Evolutionary conservation across 805 yeast genomes (phyloP).

Genomic region (Wilhelminamyces savonicus): DNA sequence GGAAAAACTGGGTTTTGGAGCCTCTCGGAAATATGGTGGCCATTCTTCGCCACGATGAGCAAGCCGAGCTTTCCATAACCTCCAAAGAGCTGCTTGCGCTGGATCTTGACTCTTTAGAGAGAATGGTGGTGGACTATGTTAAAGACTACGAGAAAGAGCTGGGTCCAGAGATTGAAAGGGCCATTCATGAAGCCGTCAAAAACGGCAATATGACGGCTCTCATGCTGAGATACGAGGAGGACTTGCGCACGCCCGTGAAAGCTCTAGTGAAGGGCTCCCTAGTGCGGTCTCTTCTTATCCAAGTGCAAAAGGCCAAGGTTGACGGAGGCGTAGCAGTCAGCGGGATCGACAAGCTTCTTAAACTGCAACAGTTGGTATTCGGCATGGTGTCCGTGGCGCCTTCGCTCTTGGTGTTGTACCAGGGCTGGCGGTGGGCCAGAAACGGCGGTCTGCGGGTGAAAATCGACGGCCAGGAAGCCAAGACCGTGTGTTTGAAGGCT

Average conservation of each 20-base stretch:
- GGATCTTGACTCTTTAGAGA: constrained; percentile 72
- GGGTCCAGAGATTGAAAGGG: constrained; percentile 8
- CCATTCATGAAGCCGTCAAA: constrained; percentile 44
- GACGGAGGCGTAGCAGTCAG: constrained; percentile 86
- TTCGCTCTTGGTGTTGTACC: constrained; percentile 52
- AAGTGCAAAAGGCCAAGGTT: constrained; percentile 92
- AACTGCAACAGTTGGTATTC: constrained; percentile 91
- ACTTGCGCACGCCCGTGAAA: constrained; percentile 62
- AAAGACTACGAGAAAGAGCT: constrained; percentile 17
- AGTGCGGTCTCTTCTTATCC: constrained; percentile 73
- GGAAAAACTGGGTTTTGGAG: constrained; percentile 74
- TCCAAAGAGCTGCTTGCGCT: constrained; percentile 73
- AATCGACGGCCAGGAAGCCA: constrained; percentile 25
- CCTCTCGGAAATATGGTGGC: constrained; percentile 69
- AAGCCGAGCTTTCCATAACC: constrained; percentile 65
- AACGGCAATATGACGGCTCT: constrained; percentile 77
- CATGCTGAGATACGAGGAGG: constrained; percentile 74
- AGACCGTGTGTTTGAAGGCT: constrained; percentile 31
- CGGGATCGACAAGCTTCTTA: constrained; percentile 85
- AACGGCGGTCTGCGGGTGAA: too few species aligned
- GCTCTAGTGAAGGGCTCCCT: constrained; percentile 64
- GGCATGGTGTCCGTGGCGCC: constrained; percentile 90
- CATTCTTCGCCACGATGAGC: constrained; percentile 80
- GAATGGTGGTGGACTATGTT: constrained; percentile 80
- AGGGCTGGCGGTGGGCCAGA: constrained; percentile 34